A percentile compares a stretch with the other conserved stretches of the same genome.
These are phyloP conservation scores for Saccharomycopsis capsularis DNA, from an alignment of 805 yeast genomes.

Conservation along the genomic window DNA sequence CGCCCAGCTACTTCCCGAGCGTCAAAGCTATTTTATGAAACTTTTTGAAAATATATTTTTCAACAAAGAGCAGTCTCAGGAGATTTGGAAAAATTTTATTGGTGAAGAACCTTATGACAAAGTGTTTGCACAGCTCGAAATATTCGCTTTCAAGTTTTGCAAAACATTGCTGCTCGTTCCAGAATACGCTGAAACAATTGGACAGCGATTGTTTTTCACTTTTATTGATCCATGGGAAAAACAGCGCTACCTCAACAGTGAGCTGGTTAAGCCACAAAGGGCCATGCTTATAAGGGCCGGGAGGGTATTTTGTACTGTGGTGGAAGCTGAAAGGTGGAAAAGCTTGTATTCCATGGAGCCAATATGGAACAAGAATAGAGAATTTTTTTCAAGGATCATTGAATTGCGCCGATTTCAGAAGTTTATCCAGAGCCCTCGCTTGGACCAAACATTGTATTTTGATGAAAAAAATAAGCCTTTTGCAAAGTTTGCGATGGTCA, in stretches of 20 bases:
- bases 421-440: background rate
- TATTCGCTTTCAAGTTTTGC: background rate
- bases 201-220: background rate
- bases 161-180: background rate
- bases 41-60: background rate
- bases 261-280: no score
- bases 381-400: background rate
- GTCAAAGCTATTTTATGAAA: conserved; percentile 1
- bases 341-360: background rate
- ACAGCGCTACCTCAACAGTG: no score
- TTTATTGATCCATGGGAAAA: background rate
- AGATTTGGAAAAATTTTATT: background rate
- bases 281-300: no score
- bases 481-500: background rate
- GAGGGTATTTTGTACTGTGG: background rate
- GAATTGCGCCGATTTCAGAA: background rate
- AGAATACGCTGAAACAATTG: background rate
- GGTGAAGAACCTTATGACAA: background rate
- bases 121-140: background rate
- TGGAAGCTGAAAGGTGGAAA: background rate
- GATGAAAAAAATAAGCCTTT: background rate
- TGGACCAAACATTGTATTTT: background rate
- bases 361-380: background rate
- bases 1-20: background rate
- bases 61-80: background rate